These are phyloP conservation scores for Podaxis pistillaris DNA, from an alignment of 768 basidiomycete species.

Conservation along the genomic window DNA sequence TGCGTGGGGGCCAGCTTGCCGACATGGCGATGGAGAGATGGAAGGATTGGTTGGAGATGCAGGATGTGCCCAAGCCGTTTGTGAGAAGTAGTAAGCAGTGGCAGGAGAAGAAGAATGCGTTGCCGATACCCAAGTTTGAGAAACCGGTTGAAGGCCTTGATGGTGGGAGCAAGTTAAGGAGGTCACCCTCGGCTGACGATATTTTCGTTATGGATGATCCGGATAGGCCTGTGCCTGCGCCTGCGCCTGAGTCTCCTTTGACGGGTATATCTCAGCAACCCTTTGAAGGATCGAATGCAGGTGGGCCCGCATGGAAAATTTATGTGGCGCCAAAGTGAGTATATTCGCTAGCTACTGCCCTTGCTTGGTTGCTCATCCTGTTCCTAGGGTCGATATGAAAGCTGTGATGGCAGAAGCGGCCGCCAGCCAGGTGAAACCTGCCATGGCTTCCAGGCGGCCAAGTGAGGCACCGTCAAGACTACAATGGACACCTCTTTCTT, in stretches of 20 bases:
- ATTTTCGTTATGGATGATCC: conserved; percentile 84
- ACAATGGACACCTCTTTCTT: not conserved
- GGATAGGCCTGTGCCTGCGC: conserved; percentile 42
- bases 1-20: conserved; percentile 54
- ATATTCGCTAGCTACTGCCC: conserved; percentile 9
- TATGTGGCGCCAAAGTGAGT: conserved; percentile 50
- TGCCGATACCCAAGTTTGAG: conserved; percentile 15
- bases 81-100: conserved; percentile 26
- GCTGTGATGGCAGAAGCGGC: conserved; percentile 82
- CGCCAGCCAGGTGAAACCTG: conserved; percentile 16
- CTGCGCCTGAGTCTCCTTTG: conserved; percentile 20
- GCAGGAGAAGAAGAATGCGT: conserved; percentile 18
- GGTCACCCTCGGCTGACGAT: conserved; percentile 53
- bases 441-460: not conserved
- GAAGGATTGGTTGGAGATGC: conserved; percentile 64
- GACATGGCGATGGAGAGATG: conserved; percentile 57
- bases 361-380: conserved; percentile 13
- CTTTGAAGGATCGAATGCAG: not conserved
- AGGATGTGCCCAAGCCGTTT: conserved; percentile 67
- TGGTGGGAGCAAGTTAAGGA: conserved; percentile 12
- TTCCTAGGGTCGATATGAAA: conserved; percentile 76
- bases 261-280: conserved; percentile 7
- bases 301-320: conserved; percentile 46
- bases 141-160: not conserved
- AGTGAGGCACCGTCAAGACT: conserved; percentile 2